A percentile compares a stretch with the other conserved stretches of the same genome.
phyloP scores from a whole-genome alignment of 2,329 filamentous ascomycete genomes.

The Fusarium sp. region DNA sequence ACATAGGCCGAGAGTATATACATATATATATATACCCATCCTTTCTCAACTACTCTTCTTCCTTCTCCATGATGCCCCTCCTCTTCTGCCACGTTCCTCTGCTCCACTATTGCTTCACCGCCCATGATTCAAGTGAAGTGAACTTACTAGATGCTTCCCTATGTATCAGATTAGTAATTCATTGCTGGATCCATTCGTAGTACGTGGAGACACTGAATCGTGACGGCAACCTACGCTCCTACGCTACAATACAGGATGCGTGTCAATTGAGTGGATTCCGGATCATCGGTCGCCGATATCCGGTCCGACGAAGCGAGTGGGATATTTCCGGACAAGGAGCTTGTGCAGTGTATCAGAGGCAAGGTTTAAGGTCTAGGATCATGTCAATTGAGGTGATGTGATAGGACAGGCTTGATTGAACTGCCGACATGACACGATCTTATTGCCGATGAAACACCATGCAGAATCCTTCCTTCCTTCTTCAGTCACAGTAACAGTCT shows the following conservation, averaged over 20 bases:
- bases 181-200: background rate
- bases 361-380: background rate
- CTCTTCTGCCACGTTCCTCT: constrained; percentile 1
- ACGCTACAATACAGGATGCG: constrained; percentile 1
- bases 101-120: constrained; percentile 24
- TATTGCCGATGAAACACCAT: background rate
- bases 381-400: background rate
- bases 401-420: background rate
- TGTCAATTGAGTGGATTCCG: constrained; percentile 10
- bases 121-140: background rate
- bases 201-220: background rate
- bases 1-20: background rate
- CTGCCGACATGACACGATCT: background rate
- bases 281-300: constrained; percentile 25
- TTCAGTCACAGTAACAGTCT: background rate
- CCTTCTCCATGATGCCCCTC: background rate
- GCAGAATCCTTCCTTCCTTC: background rate
- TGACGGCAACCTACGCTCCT: background rate
- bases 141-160: constrained; percentile 34
- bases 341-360: background rate
- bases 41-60: constrained; percentile 3
- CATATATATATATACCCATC: constrained; percentile 31
- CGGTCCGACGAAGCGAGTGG: constrained; percentile 18
- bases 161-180: constrained; percentile 32
- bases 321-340: background rate